These are phyloP conservation scores for Populus hybrid DNA, from an alignment of 441 rosid species.

Conservation along the genomic window DNA sequence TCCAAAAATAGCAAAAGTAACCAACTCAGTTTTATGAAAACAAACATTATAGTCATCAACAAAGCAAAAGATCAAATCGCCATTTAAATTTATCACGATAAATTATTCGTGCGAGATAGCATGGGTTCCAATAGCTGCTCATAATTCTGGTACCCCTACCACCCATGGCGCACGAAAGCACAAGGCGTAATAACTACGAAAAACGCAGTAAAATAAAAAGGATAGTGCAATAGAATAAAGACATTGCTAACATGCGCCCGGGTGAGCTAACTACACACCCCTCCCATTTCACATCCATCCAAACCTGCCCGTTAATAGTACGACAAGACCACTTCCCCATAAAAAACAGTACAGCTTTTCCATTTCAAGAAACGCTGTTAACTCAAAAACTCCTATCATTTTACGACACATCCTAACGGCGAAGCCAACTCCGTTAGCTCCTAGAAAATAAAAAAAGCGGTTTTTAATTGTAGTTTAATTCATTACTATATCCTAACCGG, in stretches of 20 bases:
- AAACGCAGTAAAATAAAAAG: background rate
- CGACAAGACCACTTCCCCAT: conserved; percentile 67
- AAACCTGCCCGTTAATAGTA: conserved; percentile 53
- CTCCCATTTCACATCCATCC: conserved; percentile 28
- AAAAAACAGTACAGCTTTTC: conserved; percentile 64
- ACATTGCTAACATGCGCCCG: conserved; percentile 27
- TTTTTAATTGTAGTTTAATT: conserved; percentile 22
- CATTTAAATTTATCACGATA: background rate
- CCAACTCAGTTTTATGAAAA: background rate
- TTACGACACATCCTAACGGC: conserved; percentile 6
- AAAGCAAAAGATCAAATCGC: background rate
- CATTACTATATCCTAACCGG: background rate
- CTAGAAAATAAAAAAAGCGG: conserved; percentile 28
- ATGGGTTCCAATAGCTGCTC: conserved; percentile 4
- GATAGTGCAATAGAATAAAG: background rate
- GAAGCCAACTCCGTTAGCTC: conserved; percentile 41
- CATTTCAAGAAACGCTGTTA: conserved; percentile 47
- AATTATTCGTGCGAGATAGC: background rate
- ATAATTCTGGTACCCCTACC: conserved; percentile 14
- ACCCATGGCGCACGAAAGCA: conserved; percentile 27
- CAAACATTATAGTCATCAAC: background rate
- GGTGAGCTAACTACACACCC: conserved; percentile 25
- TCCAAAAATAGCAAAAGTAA: background rate
- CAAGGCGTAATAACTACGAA: background rate
- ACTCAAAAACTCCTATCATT: conserved; percentile 15